A percentile compares a stretch with the other conserved stretches of the same genome.
Evolutionary conservation across 805 yeast genomes (phyloP).

Genomic region (Ogataea neopini): DNA sequence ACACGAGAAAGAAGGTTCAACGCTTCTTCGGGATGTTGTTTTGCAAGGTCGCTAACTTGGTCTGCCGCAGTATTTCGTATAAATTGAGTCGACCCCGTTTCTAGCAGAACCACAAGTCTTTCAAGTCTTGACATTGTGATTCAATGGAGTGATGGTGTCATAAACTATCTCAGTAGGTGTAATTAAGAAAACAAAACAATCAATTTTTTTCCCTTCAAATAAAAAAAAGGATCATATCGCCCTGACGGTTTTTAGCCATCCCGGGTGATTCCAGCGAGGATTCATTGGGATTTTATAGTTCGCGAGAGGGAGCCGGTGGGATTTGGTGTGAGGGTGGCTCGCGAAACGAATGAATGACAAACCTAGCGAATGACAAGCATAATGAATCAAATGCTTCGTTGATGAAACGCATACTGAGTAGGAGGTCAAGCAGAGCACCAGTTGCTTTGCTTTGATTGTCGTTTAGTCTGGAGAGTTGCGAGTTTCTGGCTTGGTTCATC

Average conservation of each 20-base stretch:
- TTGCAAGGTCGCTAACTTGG: slow-evolving; percentile 91
- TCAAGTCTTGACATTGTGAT: slow-evolving; percentile 37
- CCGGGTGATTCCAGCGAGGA: slow-evolving; percentile 7
- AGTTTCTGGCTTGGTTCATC: too few relatives aligned
- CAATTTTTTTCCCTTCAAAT: slow-evolving; percentile 1
- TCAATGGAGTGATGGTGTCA: neutral
- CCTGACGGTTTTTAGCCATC: slow-evolving; percentile 1
- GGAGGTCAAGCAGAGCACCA: too few relatives aligned
- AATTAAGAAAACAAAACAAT: slow-evolving; percentile 4
- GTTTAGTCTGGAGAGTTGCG: too few relatives aligned
- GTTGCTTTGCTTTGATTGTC: neutral
- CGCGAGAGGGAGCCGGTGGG: slow-evolving; percentile 1
- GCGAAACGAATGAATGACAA: neutral
- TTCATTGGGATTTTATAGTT: slow-evolving; percentile 5
- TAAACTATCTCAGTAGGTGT: too few relatives aligned
- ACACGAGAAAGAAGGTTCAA: slow-evolving; percentile 82
- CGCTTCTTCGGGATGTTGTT: slow-evolving; percentile 92
- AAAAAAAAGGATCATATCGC: neutral
- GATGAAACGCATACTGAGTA: too few relatives aligned
- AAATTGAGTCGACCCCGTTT: slow-evolving; percentile 92
- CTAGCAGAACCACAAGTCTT: slow-evolving; percentile 51
- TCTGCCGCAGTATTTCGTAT: slow-evolving; percentile 97
- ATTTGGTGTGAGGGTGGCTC: slow-evolving; percentile 10
- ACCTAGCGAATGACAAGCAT: neutral
- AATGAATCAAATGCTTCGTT: neutral